Conservation (phyloP, 106 monocot genomes). For the Dactylorhiza incarnata region DNA sequence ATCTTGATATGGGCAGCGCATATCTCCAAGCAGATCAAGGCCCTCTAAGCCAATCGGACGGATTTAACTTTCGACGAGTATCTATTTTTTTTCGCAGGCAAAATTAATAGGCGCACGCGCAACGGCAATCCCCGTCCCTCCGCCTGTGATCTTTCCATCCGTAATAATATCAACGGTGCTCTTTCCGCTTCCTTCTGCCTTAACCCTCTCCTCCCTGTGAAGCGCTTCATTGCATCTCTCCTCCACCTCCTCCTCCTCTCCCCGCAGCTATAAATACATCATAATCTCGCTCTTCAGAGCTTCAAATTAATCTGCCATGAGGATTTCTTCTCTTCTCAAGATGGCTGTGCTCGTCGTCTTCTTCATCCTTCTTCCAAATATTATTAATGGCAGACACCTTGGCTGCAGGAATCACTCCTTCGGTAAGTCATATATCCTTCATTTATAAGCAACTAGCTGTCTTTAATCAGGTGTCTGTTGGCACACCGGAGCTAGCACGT, state of each 20-base stretch:
- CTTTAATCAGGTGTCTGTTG: too few species aligned
- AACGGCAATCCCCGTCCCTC: not conserved
- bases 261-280: not conserved
- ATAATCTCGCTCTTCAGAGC: not conserved
- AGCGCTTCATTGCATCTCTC: not conserved
- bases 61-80: too few species aligned
- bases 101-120: not conserved
- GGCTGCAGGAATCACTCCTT: not conserved
- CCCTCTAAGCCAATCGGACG: not conserved
- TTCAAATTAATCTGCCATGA: not conserved
- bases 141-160: conserved; percentile 7
- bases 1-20: not conserved
- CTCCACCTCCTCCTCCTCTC: not conserved
- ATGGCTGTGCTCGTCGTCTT: not conserved
- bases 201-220: not conserved
- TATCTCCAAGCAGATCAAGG: not conserved
- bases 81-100: not conserved
- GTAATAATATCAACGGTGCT: not conserved
- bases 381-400: not conserved
- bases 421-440: not conserved
- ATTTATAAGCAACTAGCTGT: too few species aligned
- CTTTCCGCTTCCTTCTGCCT: not conserved
- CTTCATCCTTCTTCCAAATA: not conserved
- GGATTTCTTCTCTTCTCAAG: not conserved
- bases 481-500: too few species aligned